Base-by-base conservation (phyloP, 257 asterid genomes). In the Paraleonurus japonicus region DNA sequence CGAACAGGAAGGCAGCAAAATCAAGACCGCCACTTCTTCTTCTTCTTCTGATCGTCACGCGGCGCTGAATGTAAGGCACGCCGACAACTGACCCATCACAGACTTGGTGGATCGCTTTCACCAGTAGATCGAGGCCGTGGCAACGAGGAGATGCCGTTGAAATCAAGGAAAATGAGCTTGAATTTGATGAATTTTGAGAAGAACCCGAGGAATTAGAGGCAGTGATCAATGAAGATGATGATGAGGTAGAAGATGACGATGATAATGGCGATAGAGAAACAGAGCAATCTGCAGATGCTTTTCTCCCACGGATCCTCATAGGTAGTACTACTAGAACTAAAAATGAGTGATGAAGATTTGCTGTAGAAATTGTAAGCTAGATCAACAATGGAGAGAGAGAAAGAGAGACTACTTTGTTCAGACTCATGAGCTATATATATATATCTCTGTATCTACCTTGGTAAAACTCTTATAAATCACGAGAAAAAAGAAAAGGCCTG, bases 111-210 rank as follows among this genome's bases (percentile, higher is more conserved):
- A 91, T 89, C 68, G 97, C 97, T 74, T 89, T 91, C 24, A 91
- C 97, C 39, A 92, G 93, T 72, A 92, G 92, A 89, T 92, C 92
- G 72, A 91, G 96, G 28, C 97, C 97, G 45, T 55, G 91, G 71
- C 97, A 92, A 0, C 95, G 90, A 7, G 66, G 75, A 13, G 75
- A 20, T 2, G 83, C 15, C 6, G 71, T 15, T 15, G 73, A 16
- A 59, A 58, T 16, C 57, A 7, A 50, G 5, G 57, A 67, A 61
- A 23, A 65, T 0, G 81, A 79, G 10, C 51, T 70, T 1, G 80
- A 78, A 69, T 68, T 69, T 0, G 90, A 86, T 12, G 95, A 86
- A 78, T 84, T 87, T 50, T 80, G 83, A 0, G 92, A 87, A 3
- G 95, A 89, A 67, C 85, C 71, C 50, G 79, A 68, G 19, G 88